Base-by-base conservation (phyloP, 2,329 filamentous ascomycete genomes). In the Zymoseptoria pseudotritici region DNA sequence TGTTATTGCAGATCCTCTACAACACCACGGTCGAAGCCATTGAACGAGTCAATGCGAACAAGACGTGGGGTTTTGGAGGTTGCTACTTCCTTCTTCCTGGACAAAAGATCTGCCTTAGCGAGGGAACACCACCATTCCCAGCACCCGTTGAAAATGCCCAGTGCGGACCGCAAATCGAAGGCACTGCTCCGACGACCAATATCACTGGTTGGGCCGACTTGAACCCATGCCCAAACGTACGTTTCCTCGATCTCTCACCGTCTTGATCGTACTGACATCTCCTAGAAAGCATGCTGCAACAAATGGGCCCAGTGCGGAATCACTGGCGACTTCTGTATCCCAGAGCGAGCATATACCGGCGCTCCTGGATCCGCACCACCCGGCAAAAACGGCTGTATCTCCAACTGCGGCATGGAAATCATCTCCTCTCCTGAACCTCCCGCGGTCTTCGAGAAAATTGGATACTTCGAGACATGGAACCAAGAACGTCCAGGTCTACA, bases 241-340 rank as follows among this genome's bases (percentile, higher is more conserved):
- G 77, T 64, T 79, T 77, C 63, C 71, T 76, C 58, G 68, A 72
- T 49, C 78, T 76, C 70, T 80, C 79, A 0, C 72, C 77, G 54
- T 82, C 80, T 22, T 79, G 79, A 4, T 1, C 7, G 19, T 3
- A 29, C 22, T n/a, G 8, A 53, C 20, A 3, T 26, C n/a, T 1
- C 72, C 6, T 66, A 77, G 6, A 77, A 77, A 53, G 74, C 73
- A 1, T 79, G 76, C 63, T 79, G 77, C 64, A 71, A 76, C 58
- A 69, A 71, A 51, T 78, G 77, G 71, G 80, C 79, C 0, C 72
- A 77, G 54, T 82, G 79, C 21, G 80, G 80, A 3, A 72, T 72
- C 1, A 78, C 76, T 0, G 62, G 64, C 1, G 78, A 78, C 13
- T 80, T 80, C 63, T 82, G 79, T 66, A 70, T 65, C 17, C 58